Evolutionary conservation across 257 asterid genomes (phyloP).

Genomic region (Nyctanthes arbortristis): DNA sequence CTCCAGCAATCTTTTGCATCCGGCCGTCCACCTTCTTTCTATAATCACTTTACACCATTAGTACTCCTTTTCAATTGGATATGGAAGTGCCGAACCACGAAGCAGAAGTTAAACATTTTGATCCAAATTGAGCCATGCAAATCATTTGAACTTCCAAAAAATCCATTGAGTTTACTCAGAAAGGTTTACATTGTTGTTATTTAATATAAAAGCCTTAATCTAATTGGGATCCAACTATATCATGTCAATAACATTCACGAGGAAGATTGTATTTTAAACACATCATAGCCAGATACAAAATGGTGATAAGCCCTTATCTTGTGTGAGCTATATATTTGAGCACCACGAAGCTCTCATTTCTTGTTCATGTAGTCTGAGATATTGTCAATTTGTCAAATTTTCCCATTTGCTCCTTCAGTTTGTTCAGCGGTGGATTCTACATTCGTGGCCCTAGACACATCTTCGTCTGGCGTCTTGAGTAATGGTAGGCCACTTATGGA

Average conservation of each 20-base stretch:
- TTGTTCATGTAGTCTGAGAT: neutral
- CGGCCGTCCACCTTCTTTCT: neutral
- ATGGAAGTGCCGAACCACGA: neutral
- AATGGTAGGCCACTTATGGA: slow-evolving; percentile 34
- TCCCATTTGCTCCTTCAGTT: neutral
- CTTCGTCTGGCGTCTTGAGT: slow-evolving; percentile 28
- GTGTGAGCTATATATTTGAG: neutral
- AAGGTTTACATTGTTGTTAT: neutral
- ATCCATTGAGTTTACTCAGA: neutral
- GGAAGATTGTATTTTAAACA: neutral
- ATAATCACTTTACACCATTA: neutral
- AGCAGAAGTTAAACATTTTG: neutral
- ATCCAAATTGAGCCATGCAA: neutral
- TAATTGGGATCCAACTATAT: neutral
- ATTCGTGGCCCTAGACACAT: slow-evolving; percentile 6
- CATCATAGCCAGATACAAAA: neutral
- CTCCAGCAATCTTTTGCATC: neutral
- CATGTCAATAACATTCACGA: neutral
- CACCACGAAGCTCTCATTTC: neutral
- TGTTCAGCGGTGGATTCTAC: neutral
- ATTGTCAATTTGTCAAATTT: neutral
- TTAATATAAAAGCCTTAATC: neutral
- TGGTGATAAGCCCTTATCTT: neutral
- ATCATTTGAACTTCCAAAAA: neutral
- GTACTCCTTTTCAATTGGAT: neutral